Percentiles rank a stretch among this genome's conserved stretches.
Conservation (phyloP, 306 rosid species). For the Cucumis melo region DNA sequence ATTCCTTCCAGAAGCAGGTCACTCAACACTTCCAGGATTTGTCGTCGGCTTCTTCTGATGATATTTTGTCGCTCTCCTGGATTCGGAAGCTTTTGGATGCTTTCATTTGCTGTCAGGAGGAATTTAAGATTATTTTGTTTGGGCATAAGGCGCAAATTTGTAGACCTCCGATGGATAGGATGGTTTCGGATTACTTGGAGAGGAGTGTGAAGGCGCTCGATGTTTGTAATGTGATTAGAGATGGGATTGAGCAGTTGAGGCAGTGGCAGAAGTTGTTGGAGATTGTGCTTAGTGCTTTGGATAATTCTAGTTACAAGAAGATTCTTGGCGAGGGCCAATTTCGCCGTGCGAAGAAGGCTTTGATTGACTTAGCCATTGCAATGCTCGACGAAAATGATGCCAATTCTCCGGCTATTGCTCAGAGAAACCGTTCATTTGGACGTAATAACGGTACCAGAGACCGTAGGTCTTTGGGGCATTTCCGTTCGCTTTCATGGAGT, state of each 20-base stretch:
- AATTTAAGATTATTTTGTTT: constrained; percentile 40
- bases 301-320: constrained; percentile 32
- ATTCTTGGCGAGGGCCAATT: constrained; percentile 63
- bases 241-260: constrained; percentile 71
- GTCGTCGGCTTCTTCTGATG: constrained; percentile 16
- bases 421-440: constrained; percentile 79
- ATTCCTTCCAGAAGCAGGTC: constrained; percentile 47
- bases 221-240: constrained; percentile 76
- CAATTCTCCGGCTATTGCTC: constrained; percentile 14
- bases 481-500: constrained; percentile 96
- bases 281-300: constrained; percentile 60
- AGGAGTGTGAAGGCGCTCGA: constrained; percentile 76
- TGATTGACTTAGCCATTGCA: constrained; percentile 49
- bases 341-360: constrained; percentile 75
- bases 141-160: constrained; percentile 12
- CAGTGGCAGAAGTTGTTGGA: constrained; percentile 70
- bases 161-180: constrained; percentile 44
- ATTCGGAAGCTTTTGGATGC: constrained; percentile 52
- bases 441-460: constrained; percentile 19
- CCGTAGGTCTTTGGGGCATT: constrained; percentile 36
- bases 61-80: constrained; percentile 61
- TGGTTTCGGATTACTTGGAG: constrained; percentile 58
- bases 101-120: constrained; percentile 51
- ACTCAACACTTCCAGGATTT: constrained; percentile 35
- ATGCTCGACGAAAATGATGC: constrained; percentile 79